Evolutionary conservation across 2,329 filamentous ascomycete species (phyloP), one percentile per base, ranked within the genome.

Genomic region (Phoma sp.): DNA sequence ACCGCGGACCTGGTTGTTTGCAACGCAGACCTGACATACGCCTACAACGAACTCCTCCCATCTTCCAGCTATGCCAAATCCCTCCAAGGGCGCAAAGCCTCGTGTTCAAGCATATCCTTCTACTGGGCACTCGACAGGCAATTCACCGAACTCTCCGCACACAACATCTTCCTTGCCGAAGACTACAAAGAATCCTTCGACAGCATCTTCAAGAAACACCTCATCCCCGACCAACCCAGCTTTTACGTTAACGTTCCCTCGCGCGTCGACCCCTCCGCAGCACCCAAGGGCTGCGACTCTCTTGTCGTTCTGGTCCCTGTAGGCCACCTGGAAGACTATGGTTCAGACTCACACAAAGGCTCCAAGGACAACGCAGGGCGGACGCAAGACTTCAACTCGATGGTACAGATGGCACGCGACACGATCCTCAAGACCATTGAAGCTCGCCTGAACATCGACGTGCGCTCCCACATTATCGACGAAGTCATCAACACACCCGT

Each of bases 201-300:
- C 72, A 82, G 84, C 55, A 92, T 92, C 55, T 92, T 92, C 80
- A 85, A 88, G 61, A 77, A 84, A 27, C 86, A 91, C 56, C 76
- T 81, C 2, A 84, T 92, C 8, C 89, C 89, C 1, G 72, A 81
- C 1, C 81, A 91, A 55, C 89, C 89, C 0, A 88, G 84, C 51
- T 92, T 92, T 78, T 92, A 92, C 74, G 84, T 92, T 74, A 91
- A 92, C 68, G 88, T 92, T 0, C 89, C 89, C 0, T 88, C 84
- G 41, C 82, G 88, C 12, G 81, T 91, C 7, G 89, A 92, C 61
- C 77, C 85, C 0, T 82, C 82, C 0, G 89, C 89, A 1, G 88
- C 89, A 0, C 89, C 89, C 0, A 72, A 79, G 2, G 85, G 83
- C 1, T 83, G 82, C 62, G 89, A 92, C 66, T 79, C 83, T 1